Evolutionary conservation across 2,329 filamentous ascomycete genomes (phyloP).

Genomic region (Tolypocladium ophioglossoides): DNA sequence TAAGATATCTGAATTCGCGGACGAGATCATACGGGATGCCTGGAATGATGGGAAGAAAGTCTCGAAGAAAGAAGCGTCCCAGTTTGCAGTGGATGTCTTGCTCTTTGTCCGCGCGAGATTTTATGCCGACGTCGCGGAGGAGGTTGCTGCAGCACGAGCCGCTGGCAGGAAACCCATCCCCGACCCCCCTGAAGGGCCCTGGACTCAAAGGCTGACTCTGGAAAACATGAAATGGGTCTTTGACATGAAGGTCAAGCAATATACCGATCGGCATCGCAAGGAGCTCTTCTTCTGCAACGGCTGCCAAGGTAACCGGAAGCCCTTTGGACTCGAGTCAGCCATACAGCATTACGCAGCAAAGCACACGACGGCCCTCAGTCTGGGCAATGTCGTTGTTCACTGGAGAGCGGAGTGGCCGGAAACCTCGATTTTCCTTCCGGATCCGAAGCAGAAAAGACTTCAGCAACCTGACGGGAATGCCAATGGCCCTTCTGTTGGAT

Average conservation of each 20-base stretch:
- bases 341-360: constrained; percentile 79
- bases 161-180: constrained; percentile 31
- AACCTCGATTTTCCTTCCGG: constrained; percentile 58
- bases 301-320: constrained; percentile 54
- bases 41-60: constrained; percentile 57
- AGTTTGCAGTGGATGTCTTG: constrained; percentile 63
- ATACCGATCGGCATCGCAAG: constrained; percentile 54
- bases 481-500: background rate
- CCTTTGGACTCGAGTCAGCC: constrained; percentile 67
- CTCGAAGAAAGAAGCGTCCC: constrained; percentile 50
- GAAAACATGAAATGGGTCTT: constrained; percentile 86
- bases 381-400: constrained; percentile 61
- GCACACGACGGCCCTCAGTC: constrained; percentile 60
- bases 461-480: background rate
- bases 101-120: constrained; percentile 57
- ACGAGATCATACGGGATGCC: constrained; percentile 54
- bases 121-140: constrained; percentile 47
- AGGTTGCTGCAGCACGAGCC: constrained; percentile 34
- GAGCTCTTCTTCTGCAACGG: constrained; percentile 68
- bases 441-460: constrained; percentile 26
- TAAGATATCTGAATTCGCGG: constrained; percentile 54
- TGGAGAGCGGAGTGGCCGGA: constrained; percentile 79
- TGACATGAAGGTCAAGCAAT: constrained; percentile 62
- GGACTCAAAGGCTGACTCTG: constrained; percentile 54
- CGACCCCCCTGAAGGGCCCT: constrained; percentile 42